Conservation (phyloP, 192 early-diverging fungal genomes). For the Coemansia javaensis region DNA sequence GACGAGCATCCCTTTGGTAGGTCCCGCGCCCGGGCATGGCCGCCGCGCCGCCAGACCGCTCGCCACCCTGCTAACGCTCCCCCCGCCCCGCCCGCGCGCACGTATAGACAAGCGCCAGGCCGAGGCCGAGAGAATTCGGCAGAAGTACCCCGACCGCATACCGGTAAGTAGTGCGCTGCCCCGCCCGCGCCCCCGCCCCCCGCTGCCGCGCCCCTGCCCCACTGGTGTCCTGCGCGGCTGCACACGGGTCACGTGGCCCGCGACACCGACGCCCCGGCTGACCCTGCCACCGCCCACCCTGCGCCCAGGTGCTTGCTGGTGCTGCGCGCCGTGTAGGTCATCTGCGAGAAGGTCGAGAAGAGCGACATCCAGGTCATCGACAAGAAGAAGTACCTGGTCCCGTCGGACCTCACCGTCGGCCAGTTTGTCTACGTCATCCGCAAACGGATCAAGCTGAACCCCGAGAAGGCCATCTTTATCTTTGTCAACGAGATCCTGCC, state of each 20-base stretch:
- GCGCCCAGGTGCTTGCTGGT: background rate
- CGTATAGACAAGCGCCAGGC: conserved; percentile 86
- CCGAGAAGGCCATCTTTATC: conserved; percentile 98
- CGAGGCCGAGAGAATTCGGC: conserved; percentile 92
- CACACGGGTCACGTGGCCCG: no score
- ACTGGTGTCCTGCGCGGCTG: no score
- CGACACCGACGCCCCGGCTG: no score
- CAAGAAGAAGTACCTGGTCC: conserved; percentile 99
- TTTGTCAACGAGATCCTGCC: conserved; percentile 97
- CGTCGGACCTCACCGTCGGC: conserved; percentile 92
- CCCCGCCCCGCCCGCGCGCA: background rate
- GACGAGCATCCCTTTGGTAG: conserved; percentile 94
- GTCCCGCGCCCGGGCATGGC: conserved; percentile 11
- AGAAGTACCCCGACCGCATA: conserved; percentile 92
- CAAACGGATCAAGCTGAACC: conserved; percentile 93
- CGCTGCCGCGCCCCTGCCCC: no score
- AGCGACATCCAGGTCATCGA: conserved; percentile 94
- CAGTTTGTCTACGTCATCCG: conserved; percentile 97
- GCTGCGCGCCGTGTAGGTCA: conserved; percentile 49
- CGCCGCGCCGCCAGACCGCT: background rate
- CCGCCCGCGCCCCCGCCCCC: background rate
- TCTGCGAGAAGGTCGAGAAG: conserved; percentile 97
- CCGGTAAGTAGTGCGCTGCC: conserved; percentile 56
- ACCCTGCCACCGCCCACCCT: background rate
- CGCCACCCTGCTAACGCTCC: background rate